These are phyloP conservation scores for Pyrenopolyporus hunteri DNA, from an alignment of 495 filamentous ascomycete genomes.

Conservation along the genomic window DNA sequence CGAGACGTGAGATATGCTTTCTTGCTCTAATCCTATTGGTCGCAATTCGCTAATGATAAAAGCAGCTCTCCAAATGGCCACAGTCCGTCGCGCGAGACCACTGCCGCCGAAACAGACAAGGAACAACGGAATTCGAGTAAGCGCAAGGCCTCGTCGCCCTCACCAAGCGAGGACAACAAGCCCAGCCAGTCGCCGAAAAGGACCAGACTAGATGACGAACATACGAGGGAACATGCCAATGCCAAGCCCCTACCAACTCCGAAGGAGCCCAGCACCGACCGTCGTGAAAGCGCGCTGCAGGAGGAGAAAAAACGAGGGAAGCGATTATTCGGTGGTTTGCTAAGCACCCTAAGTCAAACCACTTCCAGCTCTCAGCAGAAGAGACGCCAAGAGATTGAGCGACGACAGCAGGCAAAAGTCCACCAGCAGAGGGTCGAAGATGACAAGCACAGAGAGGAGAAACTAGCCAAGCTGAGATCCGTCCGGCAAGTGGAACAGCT, in stretches of 20 bases:
- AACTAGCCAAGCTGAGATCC: constrained; percentile 63
- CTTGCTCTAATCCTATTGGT: constrained; percentile 18
- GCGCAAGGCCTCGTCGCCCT: constrained; percentile 37
- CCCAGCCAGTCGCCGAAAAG: constrained; percentile 39
- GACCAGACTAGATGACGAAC: constrained; percentile 37
- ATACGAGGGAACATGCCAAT: constrained; percentile 32
- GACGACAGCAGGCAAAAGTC: constrained; percentile 82
- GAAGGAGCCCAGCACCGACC: constrained; percentile 42
- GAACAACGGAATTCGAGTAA: constrained; percentile 21
- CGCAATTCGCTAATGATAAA: constrained; percentile 25
- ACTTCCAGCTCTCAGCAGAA: constrained; percentile 68
- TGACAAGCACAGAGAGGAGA: constrained; percentile 68
- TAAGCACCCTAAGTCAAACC: constrained; percentile 87
- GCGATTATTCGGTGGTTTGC: constrained; percentile 85
- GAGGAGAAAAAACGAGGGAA: constrained; percentile 89
- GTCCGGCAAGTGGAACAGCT: constrained; percentile 72
- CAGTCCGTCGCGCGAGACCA: constrained; percentile 24
- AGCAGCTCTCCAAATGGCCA: constrained; percentile 27
- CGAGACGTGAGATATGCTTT: constrained; percentile 28
- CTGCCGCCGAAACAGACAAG: constrained; percentile 17
- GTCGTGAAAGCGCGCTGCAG: constrained; percentile 56
- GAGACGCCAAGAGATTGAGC: constrained; percentile 86
- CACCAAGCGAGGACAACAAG: constrained; percentile 14
- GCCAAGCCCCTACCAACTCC: constrained; percentile 39
- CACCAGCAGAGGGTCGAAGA: constrained; percentile 70